Percentiles rank a stretch among this genome's conserved stretches.
phyloP scores from a whole-genome alignment of 495 filamentous ascomycete genomes.

The Penicillium mononematosum region DNA sequence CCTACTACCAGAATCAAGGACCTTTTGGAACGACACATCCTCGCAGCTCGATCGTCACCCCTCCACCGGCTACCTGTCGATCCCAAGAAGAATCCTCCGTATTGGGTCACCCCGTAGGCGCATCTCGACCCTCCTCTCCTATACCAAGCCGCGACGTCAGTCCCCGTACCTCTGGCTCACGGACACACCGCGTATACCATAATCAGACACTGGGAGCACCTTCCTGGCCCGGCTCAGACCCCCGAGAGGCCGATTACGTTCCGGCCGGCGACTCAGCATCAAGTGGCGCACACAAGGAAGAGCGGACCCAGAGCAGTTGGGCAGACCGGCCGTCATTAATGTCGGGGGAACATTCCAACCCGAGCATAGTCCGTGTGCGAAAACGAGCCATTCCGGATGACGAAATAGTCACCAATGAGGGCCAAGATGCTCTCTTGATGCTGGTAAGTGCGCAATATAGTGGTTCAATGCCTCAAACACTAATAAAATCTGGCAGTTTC shows the following conservation, averaged over 20 bases:
- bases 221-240: constrained; percentile 16
- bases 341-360: constrained; percentile 34
- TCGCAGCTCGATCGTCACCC: constrained; percentile 21
- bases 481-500: constrained; percentile 37
- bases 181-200: constrained; percentile 19
- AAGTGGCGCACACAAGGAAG: constrained; percentile 36
- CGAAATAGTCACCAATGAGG: constrained; percentile 26
- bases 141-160: constrained; percentile 17
- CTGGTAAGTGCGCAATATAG: constrained; percentile 28
- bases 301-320: constrained; percentile 36
- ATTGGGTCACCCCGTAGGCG: constrained; percentile 7
- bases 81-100: constrained; percentile 22
- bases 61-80: constrained; percentile 25
- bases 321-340: constrained; percentile 44
- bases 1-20: constrained; percentile 38
- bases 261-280: constrained; percentile 31
- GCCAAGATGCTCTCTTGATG: constrained; percentile 42
- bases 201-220: constrained; percentile 15
- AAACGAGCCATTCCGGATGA: constrained; percentile 32
- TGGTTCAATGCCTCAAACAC: not conserved
- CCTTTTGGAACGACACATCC: constrained; percentile 26
- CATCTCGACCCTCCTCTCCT: constrained; percentile 18
- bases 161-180: constrained; percentile 19
- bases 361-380: constrained; percentile 27
- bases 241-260: constrained; percentile 24